A percentile compares a stretch with the other conserved stretches of the same genome.
phyloP scores from a whole-genome alignment of 106 monocot species.

The Cymbidium sinense region DNA sequence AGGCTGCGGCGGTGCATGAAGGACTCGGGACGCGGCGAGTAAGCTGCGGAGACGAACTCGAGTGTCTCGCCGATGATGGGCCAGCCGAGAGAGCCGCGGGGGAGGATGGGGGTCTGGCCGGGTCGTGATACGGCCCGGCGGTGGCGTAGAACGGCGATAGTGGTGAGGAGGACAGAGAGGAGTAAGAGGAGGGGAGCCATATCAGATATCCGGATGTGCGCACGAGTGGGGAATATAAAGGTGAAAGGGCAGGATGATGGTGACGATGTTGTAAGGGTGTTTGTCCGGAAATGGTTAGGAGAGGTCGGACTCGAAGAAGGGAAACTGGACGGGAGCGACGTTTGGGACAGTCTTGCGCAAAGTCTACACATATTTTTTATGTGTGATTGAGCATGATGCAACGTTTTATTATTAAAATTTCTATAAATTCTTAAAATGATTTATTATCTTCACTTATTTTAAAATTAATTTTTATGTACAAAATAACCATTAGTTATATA shows the following conservation, averaged over 20 bases:
- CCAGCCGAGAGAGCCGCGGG: constrained; percentile 66
- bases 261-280: background rate
- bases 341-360: no score
- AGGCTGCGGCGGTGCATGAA: constrained; percentile 88
- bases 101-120: constrained; percentile 14
- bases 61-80: constrained; percentile 91
- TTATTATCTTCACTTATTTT: no score
- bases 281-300: background rate
- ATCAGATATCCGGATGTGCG: background rate
- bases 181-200: background rate
- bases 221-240: background rate
- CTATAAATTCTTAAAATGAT: no score
- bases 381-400: no score
- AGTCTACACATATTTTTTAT: background rate
- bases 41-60: constrained; percentile 78
- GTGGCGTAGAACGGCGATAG: background rate
- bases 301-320: background rate
- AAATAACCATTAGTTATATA: no score
- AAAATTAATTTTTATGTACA: no score
- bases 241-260: background rate
- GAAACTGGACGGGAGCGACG: background rate
- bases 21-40: constrained; percentile 64
- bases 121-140: background rate
- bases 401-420: no score
- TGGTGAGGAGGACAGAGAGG: background rate